Conservation (phyloP, 2,329 filamentous ascomycete genomes). For the Coniochaeta ligniaria region DNA sequence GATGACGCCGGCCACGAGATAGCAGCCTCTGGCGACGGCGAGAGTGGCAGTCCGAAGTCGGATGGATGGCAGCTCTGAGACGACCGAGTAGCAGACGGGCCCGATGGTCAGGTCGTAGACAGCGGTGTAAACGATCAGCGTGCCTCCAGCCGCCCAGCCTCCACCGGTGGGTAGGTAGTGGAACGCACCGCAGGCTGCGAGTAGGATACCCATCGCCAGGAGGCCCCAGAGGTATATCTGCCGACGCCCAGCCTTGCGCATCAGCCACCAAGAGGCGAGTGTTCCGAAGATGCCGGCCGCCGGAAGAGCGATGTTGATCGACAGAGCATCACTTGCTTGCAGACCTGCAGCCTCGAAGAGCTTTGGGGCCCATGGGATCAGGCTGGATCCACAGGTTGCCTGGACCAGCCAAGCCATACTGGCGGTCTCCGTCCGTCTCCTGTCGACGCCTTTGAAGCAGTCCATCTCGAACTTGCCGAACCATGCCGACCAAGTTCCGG, state of each 20-base stretch:
- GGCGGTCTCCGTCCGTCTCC: slow-evolving; percentile 29
- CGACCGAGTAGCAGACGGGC: slow-evolving; percentile 17
- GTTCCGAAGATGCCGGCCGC: slow-evolving; percentile 35
- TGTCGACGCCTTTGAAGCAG: slow-evolving; percentile 33
- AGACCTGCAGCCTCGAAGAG: slow-evolving; percentile 32
- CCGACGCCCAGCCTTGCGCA: slow-evolving; percentile 32
- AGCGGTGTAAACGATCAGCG: slow-evolving; percentile 13
- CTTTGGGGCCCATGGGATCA: slow-evolving; percentile 30
- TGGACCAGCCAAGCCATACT: slow-evolving; percentile 25
- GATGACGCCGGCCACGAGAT: slow-evolving; percentile 10
- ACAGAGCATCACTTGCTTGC: slow-evolving; percentile 18
- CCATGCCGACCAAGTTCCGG: not conserved
- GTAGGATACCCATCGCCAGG: slow-evolving; percentile 27
- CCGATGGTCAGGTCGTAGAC: slow-evolving; percentile 18
- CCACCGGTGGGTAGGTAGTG: slow-evolving; percentile 17
- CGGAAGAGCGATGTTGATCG: slow-evolving; percentile 30
- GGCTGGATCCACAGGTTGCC: slow-evolving; percentile 24
- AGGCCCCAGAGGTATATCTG: slow-evolving; percentile 37
- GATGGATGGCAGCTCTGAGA: slow-evolving; percentile 16
- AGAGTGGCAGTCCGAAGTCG: slow-evolving; percentile 12
- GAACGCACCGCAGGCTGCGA: slow-evolving; percentile 28
- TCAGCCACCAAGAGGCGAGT: slow-evolving; percentile 34
- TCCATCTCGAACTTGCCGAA: slow-evolving; percentile 22
- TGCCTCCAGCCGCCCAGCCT: slow-evolving; percentile 14
- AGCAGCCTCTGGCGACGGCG: slow-evolving; percentile 13